Evolutionary conservation across 1,284 basidiomycete genomes (phyloP), one percentile per base, ranked within the genome.

Genomic region (Tilletia walkeri): DNA sequence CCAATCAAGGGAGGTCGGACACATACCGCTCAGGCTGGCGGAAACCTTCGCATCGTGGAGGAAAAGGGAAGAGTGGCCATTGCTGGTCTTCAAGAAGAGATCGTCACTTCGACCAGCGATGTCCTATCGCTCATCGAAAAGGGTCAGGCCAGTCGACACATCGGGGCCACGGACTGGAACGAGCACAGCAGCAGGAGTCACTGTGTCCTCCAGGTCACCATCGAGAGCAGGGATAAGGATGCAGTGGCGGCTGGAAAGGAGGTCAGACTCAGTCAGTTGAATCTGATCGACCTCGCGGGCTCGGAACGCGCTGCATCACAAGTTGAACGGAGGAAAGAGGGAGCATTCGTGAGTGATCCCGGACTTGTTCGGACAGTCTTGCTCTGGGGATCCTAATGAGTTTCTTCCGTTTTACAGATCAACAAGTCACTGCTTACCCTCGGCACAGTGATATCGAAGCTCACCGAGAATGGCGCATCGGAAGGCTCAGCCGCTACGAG

Each of bases 161-260:
- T 95, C 6, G 95, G 94, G 0, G 92, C 90, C 73, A 99, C 95
- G 14, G 95, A 99, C 83, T 99, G 95, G 93, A 99, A 99, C 82
- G 92, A 94, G 79, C 86, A 94, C 65, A 94, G 92, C 85, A 94
- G 92, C 76, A 87, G 95, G n/a, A 93, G 91, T 85, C 95, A 98
- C 84, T 93, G 92, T 75, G 86, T 88, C 1, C 88, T 88, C 71
- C 86, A 86, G 0, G 85, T 88, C 50, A 86, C 86, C 20, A 84
- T 84, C 72, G 76, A 78, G 69, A 76, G 76, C 54, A 71, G 77
- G 1, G 61, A 67, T 56, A 47, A 18, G 30, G 36, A 53, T 53
- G n/a, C 48, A 7, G 61, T 65, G 16, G n/a, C 20, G 18, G 65
- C 47, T 0, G 72, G 72, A 9, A 75, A 73, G 10, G 76, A 78